These are phyloP conservation scores for Pyrus betulifolia DNA, from an alignment of 306 rosid species.

Conservation along the genomic window DNA sequence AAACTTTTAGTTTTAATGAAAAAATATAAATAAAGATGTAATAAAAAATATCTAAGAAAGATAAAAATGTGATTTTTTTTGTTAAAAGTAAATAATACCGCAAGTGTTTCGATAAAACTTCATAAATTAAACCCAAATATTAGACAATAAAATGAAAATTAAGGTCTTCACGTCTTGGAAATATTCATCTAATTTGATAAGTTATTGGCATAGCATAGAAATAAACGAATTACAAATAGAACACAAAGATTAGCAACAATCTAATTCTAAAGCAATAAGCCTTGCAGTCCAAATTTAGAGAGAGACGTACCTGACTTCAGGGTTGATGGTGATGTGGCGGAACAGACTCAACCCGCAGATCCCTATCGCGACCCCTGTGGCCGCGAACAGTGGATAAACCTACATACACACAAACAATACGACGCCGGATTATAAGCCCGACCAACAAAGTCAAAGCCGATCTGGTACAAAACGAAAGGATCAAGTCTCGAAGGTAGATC, in stretches of 20 bases:
- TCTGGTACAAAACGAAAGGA: not conserved
- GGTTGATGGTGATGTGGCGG: slow-evolving; percentile 77
- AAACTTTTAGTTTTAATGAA: too few relatives aligned
- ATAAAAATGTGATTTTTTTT: too few relatives aligned
- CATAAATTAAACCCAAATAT: not conserved
- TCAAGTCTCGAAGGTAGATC: slow-evolving; percentile 7
- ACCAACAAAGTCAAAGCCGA: not conserved
- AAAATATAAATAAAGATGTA: too few relatives aligned
- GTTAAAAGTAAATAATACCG: too few relatives aligned
- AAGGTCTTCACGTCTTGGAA: not conserved
- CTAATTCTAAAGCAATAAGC: not conserved
- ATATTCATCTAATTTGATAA: not conserved
- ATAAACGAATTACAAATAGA: not conserved
- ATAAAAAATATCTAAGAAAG: too few relatives aligned
- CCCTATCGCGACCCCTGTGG: slow-evolving; percentile 78
- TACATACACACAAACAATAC: slow-evolving; percentile 11
- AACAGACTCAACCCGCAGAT: slow-evolving; percentile 68
- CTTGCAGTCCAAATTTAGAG: not conserved
- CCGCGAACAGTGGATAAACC: slow-evolving; percentile 92
- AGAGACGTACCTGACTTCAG: slow-evolving; percentile 79
- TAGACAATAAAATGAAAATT: not conserved
- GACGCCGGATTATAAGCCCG: not conserved
- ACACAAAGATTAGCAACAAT: not conserved
- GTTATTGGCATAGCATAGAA: not conserved
- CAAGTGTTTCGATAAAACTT: too few relatives aligned